Evolutionary conservation across 2,329 filamentous ascomycete genomes (phyloP).

Genomic region (Pestalotiopsis sp.): DNA sequence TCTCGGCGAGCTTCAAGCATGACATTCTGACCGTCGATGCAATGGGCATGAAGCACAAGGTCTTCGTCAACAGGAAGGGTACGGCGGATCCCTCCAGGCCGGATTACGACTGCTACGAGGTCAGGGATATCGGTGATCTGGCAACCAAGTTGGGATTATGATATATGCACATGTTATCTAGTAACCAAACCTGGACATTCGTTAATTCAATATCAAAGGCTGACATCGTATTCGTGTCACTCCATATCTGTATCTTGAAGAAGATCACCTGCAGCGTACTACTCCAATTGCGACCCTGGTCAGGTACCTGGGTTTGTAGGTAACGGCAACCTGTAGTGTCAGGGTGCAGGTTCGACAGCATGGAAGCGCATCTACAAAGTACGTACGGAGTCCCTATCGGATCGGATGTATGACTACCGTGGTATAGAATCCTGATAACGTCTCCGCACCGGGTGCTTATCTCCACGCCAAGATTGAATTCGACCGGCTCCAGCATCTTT

Average conservation of each 20-base stretch:
- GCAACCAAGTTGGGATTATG: background rate
- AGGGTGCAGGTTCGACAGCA: too few species aligned
- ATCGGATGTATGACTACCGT: background rate
- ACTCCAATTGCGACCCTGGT: too few species aligned
- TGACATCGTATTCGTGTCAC: background rate
- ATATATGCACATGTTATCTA: background rate
- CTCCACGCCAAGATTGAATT: background rate
- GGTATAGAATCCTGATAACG: background rate
- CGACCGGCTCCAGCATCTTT: background rate
- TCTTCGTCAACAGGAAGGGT: background rate
- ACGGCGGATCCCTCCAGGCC: background rate
- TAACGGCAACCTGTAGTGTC: too few species aligned
- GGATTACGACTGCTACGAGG: background rate
- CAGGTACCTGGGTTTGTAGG: too few species aligned
- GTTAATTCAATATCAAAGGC: too few species aligned
- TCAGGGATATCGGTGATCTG: conserved; percentile 2
- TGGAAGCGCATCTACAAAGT: too few species aligned
- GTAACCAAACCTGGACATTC: too few species aligned
- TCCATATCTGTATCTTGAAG: background rate
- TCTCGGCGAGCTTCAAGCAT: background rate
- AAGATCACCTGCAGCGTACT: too few species aligned
- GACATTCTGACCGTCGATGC: background rate
- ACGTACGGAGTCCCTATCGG: too few species aligned
- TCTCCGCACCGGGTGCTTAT: background rate
- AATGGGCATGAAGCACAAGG: conserved; percentile 2